Conservation (phyloP, 768 basidiomycete species). For the Punctularia strigosozonata region DNA sequence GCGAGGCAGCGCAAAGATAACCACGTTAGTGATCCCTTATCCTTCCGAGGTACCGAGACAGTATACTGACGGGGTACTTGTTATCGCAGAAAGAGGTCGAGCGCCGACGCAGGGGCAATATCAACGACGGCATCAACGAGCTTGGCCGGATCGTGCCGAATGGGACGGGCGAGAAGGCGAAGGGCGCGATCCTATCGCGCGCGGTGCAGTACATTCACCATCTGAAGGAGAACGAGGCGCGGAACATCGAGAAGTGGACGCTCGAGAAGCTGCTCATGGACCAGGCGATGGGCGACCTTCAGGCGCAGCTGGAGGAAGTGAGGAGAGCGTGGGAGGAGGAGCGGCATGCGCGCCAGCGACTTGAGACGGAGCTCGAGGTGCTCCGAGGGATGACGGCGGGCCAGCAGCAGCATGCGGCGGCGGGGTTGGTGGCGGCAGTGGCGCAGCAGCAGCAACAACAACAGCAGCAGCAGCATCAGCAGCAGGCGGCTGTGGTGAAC, state of each 20-base stretch:
- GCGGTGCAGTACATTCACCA: slow-evolving; percentile 90
- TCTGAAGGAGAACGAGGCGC: slow-evolving; percentile 81
- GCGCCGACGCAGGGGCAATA: slow-evolving; percentile 85
- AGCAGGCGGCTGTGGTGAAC: too few relatives aligned
- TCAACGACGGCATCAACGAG: slow-evolving; percentile 93
- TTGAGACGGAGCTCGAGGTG: slow-evolving; percentile 54
- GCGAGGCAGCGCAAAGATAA: slow-evolving; percentile 30
- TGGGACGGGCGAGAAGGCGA: slow-evolving; percentile 78
- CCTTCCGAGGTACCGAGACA: neutral
- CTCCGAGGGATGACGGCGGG: slow-evolving; percentile 25
- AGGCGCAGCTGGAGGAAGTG: slow-evolving; percentile 74
- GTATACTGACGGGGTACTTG: neutral
- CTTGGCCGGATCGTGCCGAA: slow-evolving; percentile 83
- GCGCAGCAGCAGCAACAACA: too few relatives aligned
- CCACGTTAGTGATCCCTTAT: slow-evolving; percentile 23
- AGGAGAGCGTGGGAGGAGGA: slow-evolving; percentile 78
- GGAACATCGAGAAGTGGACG: slow-evolving; percentile 90
- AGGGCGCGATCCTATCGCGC: slow-evolving; percentile 78
- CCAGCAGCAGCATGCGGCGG: too few relatives aligned
- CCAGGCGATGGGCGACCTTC: slow-evolving; percentile 81
- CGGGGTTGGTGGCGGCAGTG: too few relatives aligned
- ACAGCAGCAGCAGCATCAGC: too few relatives aligned
- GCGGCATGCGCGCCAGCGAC: slow-evolving; percentile 41
- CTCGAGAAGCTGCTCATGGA: slow-evolving; percentile 88
- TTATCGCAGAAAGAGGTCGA: slow-evolving; percentile 88